These are phyloP conservation scores for Hyphopichia buzzinii DNA, from an alignment of 1,139 yeast genomes.

Conservation along the genomic window DNA sequence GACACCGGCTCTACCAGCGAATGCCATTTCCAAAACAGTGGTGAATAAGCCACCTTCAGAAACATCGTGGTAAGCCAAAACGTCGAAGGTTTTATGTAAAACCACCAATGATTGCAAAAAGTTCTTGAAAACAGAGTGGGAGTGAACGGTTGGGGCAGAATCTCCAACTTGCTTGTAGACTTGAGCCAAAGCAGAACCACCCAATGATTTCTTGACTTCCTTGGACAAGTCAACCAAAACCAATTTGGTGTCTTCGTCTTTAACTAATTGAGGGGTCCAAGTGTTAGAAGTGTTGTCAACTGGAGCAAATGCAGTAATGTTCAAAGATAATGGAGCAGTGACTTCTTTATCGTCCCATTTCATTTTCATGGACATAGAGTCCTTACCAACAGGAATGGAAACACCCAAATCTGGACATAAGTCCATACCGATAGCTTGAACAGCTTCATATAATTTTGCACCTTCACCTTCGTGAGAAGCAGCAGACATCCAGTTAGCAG, in stretches of 20 bases:
- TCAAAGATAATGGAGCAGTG: constrained; percentile 90
- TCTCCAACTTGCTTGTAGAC: constrained; percentile 87
- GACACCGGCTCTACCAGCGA: constrained; percentile 86
- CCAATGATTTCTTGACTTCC: constrained; percentile 58
- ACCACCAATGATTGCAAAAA: constrained; percentile 68
- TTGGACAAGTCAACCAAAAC: constrained; percentile 81
- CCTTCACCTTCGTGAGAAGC: constrained; percentile 97
- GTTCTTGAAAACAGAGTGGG: constrained; percentile 57
- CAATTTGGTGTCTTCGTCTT: constrained; percentile 53
- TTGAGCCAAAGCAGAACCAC: constrained; percentile 95
- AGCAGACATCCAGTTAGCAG: constrained; percentile 99
- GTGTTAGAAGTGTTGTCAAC: constrained; percentile 83
- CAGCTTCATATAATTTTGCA: constrained; percentile 91
- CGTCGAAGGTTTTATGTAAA: constrained; percentile 66
- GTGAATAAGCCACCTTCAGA: constrained; percentile 96
- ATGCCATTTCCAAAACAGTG: constrained; percentile 91
- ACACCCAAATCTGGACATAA: constrained; percentile 91
- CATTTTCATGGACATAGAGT: constrained; percentile 99
- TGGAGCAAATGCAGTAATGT: constrained; percentile 88
- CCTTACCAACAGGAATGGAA: constrained; percentile 97
- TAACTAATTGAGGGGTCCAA: constrained; percentile 85
- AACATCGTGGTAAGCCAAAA: constrained; percentile 91
- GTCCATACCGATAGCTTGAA: constrained; percentile 92
- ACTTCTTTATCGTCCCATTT: constrained; percentile 93
- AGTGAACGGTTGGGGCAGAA: constrained; percentile 80